phyloP scores from a whole-genome alignment of 371 early-diverging fungal species.

The Fennellomyces sp. region DNA sequence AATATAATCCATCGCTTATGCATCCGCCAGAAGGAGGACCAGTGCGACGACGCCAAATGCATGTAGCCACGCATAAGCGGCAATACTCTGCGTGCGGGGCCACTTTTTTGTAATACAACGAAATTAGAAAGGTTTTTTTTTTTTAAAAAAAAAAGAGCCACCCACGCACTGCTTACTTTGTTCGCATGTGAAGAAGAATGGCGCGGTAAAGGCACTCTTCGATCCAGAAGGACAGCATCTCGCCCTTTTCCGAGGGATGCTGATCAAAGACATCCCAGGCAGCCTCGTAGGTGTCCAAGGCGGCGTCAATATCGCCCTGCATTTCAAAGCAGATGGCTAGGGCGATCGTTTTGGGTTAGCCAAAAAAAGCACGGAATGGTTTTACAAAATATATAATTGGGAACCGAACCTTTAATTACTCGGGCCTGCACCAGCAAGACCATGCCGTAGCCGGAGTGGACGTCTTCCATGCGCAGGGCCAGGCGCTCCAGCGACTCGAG shows the following conservation, averaged over 20 bases:
- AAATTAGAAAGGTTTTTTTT: not conserved
- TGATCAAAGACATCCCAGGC: conserved; percentile 46
- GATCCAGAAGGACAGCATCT: conserved; percentile 63
- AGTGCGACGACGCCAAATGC: conserved; percentile 26
- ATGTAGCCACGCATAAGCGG: conserved; percentile 36
- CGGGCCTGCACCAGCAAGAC: conserved; percentile 54
- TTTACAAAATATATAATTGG: not conserved
- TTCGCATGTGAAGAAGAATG: conserved; percentile 52
- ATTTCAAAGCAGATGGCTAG: conserved; percentile 55
- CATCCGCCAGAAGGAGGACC: conserved; percentile 49
- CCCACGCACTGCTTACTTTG: too few species aligned
- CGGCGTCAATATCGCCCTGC: conserved; percentile 40
- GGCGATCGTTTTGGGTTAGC: not conserved
- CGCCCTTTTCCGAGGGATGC: conserved; percentile 48
- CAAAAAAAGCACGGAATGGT: conserved; percentile 19
- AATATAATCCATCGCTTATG: conserved; percentile 52
- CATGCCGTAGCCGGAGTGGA: conserved; percentile 56
- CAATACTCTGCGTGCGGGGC: conserved; percentile 21
- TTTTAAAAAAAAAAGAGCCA: not conserved
- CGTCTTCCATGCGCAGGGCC: conserved; percentile 36
- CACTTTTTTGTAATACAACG: not conserved
- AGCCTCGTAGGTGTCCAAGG: conserved; percentile 53
- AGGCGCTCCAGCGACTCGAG: conserved; percentile 33
- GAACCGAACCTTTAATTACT: conserved; percentile 50
- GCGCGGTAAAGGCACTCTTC: conserved; percentile 72